phyloP scores from a whole-genome alignment of 2,329 filamentous ascomycete species.

The Waltergamsia citrina region DNA sequence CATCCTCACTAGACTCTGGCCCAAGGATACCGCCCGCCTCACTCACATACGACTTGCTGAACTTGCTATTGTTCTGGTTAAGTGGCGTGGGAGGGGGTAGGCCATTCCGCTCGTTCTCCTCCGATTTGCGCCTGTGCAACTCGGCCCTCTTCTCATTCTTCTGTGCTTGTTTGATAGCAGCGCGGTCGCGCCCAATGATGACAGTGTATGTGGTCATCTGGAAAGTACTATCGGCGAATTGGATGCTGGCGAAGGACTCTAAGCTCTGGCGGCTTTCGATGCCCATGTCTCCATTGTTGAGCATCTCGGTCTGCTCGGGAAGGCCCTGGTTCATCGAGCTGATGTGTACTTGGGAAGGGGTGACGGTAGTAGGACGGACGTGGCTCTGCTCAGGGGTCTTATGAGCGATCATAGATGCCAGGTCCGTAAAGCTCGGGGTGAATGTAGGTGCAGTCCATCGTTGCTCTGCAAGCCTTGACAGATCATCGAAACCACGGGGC shows the following conservation, averaged over 20 bases:
- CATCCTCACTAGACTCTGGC: conserved; percentile 49
- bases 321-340: conserved; percentile 19
- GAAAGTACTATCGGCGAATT: conserved; percentile 67
- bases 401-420: neutral
- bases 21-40: conserved; percentile 61
- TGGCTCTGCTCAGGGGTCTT: neutral
- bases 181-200: conserved; percentile 62
- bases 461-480: no score
- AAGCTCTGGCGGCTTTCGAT: conserved; percentile 23
- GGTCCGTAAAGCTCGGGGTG: no score
- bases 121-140: conserved; percentile 30
- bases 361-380: conserved; percentile 24
- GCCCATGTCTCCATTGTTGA: conserved; percentile 7
- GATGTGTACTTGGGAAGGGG: conserved; percentile 28
- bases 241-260: conserved; percentile 50
- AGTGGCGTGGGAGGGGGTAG: conserved; percentile 42
- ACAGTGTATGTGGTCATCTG: conserved; percentile 70
- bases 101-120: conserved; percentile 36
- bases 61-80: conserved; percentile 41
- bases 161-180: conserved; percentile 45
- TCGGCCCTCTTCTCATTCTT: conserved; percentile 39
- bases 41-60: conserved; percentile 57
- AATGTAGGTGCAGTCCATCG: no score
- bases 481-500: no score
- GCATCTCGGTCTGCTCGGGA: conserved; percentile 23